phyloP scores from a whole-genome alignment of 768 basidiomycete species.

The Mycena polygramma region DNA sequence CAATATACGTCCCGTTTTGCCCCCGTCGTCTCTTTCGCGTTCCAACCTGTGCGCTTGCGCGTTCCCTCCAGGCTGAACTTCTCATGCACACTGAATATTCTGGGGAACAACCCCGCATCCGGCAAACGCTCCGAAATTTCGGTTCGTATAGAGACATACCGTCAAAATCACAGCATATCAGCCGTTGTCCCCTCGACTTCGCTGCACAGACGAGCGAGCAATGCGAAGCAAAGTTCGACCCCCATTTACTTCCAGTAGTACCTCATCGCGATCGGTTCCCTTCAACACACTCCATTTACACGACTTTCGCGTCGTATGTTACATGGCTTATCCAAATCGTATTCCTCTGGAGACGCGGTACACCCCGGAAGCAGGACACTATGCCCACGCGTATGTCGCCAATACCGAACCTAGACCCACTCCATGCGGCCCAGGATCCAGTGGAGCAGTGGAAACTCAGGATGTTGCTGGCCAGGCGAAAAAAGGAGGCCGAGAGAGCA shows the following conservation, averaged over 20 bases:
- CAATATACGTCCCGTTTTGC: background rate
- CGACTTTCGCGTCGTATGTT: background rate
- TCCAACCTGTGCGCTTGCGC: background rate
- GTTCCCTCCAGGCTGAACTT: background rate
- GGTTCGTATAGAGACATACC: background rate
- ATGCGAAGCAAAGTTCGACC: background rate
- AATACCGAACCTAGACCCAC: no score
- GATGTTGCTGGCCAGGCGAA: constrained; percentile 22
- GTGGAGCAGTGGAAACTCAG: constrained; percentile 4
- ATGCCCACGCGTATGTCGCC: no score
- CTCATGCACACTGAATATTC: background rate
- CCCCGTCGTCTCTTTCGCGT: background rate
- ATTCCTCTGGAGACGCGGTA: background rate
- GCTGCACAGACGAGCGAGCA: background rate
- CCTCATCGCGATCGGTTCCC: background rate
- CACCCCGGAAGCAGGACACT: no score
- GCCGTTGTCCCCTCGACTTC: background rate
- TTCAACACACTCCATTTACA: constrained; percentile 8
- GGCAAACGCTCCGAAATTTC: background rate
- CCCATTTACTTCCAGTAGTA: no score
- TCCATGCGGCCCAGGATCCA: background rate
- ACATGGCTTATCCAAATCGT: constrained; percentile 1
- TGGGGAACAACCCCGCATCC: background rate
- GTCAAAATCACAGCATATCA: background rate
- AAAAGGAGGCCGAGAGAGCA: constrained; percentile 17